Evolutionary conservation across 148 eudicot species (phyloP), one percentile per base, ranked within the genome.

Genomic region (Persicaria maculosa): DNA sequence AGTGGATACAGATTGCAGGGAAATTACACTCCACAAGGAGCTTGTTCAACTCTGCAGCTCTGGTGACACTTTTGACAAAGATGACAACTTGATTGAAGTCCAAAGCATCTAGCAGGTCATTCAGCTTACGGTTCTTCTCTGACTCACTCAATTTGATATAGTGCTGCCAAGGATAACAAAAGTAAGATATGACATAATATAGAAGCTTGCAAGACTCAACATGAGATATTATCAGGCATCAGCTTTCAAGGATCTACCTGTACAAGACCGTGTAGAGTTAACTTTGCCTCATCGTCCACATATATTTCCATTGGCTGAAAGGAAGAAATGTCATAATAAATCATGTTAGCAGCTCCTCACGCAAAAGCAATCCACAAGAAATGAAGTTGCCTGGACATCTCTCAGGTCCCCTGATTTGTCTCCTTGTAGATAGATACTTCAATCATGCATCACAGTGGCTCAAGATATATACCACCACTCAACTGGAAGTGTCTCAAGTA

Each of bases 251-350:
- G 52, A 48, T 55, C 50, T 81, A 95, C 98, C 97, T 95, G 98
- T 71, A 95, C 98, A 76, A 95, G 98, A 54, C 99, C 99, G 53
- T 95, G 99, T 44, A 95, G 94, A 55, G 99, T 95, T 84, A 95
- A 81, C 83, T 95, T 95, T 78, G 98, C 96, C 79, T 95, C 98
- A 48, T 95, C 98, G 75, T 95, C 98, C 70, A 95, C 98, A 84
- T 95, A 95, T 77, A 95, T 95, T 83, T 95, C 98, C 98, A 87
- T 84, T 47, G 98, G 98, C 98, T 93, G 98, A 81, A 91, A 89
- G 81, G 86, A 84, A 86, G 77, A 93, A 88, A 87, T 77, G 85
- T 88, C 84, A 88, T 68, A 82, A 84, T 80, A 89, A 88, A 89
- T 79, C 83, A 85, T 80, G 81, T 92, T 92, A 92, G 92, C 82